Percentiles rank a stretch among this genome's conserved stretches.
Evolutionary conservation across 164 flowering plant species (phyloP).

Genomic region (Liquidambar formosana): DNA sequence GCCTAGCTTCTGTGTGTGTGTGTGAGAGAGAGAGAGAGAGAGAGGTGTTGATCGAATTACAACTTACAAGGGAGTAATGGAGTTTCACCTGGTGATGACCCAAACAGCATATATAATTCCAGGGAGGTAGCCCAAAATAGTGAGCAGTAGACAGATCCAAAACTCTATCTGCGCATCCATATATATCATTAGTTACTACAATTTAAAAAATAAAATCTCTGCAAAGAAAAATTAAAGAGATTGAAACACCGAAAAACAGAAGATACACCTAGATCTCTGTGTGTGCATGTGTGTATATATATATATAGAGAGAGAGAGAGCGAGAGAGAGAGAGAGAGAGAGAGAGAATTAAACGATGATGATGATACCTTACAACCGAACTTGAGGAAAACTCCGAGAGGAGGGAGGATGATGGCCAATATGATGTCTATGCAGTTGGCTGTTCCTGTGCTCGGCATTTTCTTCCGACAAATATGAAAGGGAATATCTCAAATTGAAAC

Average conservation of each 20-base stretch:
- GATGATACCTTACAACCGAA: slow-evolving; percentile 50
- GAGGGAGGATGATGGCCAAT: slow-evolving; percentile 41
- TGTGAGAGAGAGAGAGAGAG: too few species aligned
- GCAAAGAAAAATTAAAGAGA: too few species aligned
- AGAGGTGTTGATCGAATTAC: too few species aligned
- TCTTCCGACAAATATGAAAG: too few species aligned
- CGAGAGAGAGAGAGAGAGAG: not conserved
- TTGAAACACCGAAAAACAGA: too few species aligned
- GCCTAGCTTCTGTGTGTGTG: too few species aligned
- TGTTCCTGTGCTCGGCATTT: slow-evolving; percentile 11
- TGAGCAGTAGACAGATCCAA: too few species aligned
- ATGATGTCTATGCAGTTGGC: slow-evolving; percentile 35
- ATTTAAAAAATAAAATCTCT: too few species aligned
- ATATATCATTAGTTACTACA: slow-evolving; percentile 49
- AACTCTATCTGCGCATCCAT: slow-evolving; percentile 27
- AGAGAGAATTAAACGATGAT: too few species aligned
- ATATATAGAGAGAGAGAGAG: not conserved
- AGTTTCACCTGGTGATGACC: slow-evolving; percentile 27
- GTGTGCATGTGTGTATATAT: too few species aligned
- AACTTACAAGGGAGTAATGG: not conserved
- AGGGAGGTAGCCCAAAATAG: slow-evolving; percentile 18
- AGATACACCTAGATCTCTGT: too few species aligned
- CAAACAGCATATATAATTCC: slow-evolving; percentile 63
- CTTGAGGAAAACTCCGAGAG: slow-evolving; percentile 69
- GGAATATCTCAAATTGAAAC: too few species aligned